Conservation (phyloP, 345 rosid genomes). For the rapeseed (Brassica napus) region Da-Ae NC_063452.1:22767501-22768000, state of each 20-base stretch:
- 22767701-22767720: background rate
- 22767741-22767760: background rate
- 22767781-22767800: slow-evolving; percentile 17
- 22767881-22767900: slow-evolving; percentile 53
- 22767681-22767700: background rate
- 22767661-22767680: background rate
- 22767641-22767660: background rate
- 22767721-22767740: background rate
- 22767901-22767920: slow-evolving; percentile 50
- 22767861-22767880: slow-evolving; percentile 44
- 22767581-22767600: background rate
- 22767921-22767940: slow-evolving; percentile 49
- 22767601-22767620: background rate
- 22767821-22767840: slow-evolving; percentile 36
- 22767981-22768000: background rate
- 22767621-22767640: background rate
- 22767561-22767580: background rate
- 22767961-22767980: slow-evolving; percentile 41
- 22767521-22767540: background rate
- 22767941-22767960: slow-evolving; percentile 72
- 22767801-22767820: slow-evolving; percentile 23
- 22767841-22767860: slow-evolving; percentile 41
- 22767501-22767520: background rate
- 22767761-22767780: background rate
- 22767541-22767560: background rate